Conservation (phyloP, 331 rosid genomes). For the Stylosanthes scabra region DNA sequence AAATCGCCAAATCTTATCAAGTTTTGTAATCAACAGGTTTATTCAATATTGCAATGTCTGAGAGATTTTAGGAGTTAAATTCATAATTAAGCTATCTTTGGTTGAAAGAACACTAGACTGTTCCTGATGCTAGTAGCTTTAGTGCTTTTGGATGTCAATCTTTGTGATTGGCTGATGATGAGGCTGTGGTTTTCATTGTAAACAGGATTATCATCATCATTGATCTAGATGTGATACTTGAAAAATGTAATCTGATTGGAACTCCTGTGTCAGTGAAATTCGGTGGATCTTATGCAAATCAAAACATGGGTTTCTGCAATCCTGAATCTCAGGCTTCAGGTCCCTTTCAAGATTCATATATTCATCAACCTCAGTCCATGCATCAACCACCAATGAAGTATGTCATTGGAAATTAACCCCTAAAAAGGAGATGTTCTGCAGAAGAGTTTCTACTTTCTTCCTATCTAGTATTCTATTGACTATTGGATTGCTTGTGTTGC, state of each 20-base stretch:
- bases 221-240: conserved; percentile 62
- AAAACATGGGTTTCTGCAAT: conserved; percentile 51
- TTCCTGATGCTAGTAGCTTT: neutral
- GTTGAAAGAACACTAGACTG: too few relatives aligned
- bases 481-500: conserved; percentile 27
- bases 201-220: conserved; percentile 81
- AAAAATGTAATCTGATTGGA: conserved; percentile 69
- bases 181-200: conserved; percentile 24
- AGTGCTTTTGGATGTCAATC: neutral
- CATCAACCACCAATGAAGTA: conserved; percentile 87
- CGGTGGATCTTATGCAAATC: conserved; percentile 60
- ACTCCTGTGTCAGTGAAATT: conserved; percentile 52
- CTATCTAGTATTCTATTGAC: neutral
- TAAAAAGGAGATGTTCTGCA: neutral
- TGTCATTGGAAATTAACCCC: conserved; percentile 35
- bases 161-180: conserved; percentile 8
- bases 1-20: too few relatives aligned
- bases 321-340: conserved; percentile 54
- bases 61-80: neutral
- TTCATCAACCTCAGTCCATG: conserved; percentile 57
- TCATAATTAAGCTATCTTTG: too few relatives aligned
- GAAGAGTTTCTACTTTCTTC: conserved; percentile 20
- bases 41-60: neutral
- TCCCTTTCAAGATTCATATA: conserved; percentile 52
- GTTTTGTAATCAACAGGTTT: too few relatives aligned